Evolutionary conservation across 768 basidiomycete species (phyloP).

Genomic region (Vararia minispora): DNA sequence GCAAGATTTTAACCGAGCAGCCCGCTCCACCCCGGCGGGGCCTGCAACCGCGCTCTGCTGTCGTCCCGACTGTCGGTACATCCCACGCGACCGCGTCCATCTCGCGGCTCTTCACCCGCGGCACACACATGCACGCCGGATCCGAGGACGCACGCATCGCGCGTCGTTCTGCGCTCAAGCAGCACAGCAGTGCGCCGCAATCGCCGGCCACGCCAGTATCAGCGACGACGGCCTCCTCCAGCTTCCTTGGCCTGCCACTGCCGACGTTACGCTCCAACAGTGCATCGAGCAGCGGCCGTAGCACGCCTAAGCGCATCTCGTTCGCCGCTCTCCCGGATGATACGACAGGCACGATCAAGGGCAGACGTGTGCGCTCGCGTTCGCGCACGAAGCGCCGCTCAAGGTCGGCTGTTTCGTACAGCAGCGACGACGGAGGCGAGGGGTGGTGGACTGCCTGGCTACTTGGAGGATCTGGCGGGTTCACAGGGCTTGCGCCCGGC

Average conservation of each 20-base stretch:
- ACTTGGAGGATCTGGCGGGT: too few relatives aligned
- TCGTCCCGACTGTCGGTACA: constrained; percentile 42
- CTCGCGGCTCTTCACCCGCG: constrained; percentile 64
- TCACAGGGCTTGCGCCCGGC: too few relatives aligned
- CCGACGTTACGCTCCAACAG: constrained; percentile 23
- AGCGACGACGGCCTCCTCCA: too few relatives aligned
- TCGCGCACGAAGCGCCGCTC: too few relatives aligned
- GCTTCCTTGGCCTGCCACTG: constrained; percentile 10
- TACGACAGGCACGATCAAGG: too few relatives aligned
- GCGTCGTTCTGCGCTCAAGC: constrained; percentile 34
- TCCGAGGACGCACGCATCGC: constrained; percentile 52
- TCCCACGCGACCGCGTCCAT: constrained; percentile 71
- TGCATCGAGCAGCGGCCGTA: constrained; percentile 34
- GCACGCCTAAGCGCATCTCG: constrained; percentile 66
- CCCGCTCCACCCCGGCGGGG: constrained; percentile 27
- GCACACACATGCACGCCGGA: constrained; percentile 46
- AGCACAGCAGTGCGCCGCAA: constrained; percentile 14
- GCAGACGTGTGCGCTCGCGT: too few relatives aligned
- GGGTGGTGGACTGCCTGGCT: too few relatives aligned
- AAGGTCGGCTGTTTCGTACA: too few relatives aligned
- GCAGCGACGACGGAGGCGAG: too few relatives aligned
- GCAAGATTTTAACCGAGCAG: constrained; percentile 57
- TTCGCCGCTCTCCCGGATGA: constrained; percentile 71
- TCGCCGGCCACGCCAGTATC: constrained; percentile 26
- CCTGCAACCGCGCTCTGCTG: constrained; percentile 37